Base-by-base conservation (phyloP, 1,284 basidiomycete species). In the Pseudomicrostroma phylloplanum region DNA sequence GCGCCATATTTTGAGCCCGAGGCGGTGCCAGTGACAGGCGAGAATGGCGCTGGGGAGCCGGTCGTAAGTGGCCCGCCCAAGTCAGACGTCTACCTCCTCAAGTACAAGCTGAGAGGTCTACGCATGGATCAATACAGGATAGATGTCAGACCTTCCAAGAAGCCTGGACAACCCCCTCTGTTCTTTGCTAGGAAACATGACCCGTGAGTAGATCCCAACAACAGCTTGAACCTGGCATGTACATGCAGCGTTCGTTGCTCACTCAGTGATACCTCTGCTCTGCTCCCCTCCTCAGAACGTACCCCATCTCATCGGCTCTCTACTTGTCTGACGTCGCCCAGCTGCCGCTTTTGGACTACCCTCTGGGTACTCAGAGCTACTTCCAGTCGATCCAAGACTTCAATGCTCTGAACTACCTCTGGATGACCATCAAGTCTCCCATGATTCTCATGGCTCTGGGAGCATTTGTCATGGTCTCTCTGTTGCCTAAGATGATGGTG, bases 401-500 rank as follows among this genome's bases (percentile, higher is more conserved):
- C 46, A 48, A 48, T 48, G 46, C 46, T 3, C 46, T 48, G 4
- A 48, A 48, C 46, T 48, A 48, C 46, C 46, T 48, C 46, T 48
- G 46, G 46, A n/a, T 19, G 54, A 56, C 30, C n/a, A 19, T 56
- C 54, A n/a, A n/a, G 7, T 56, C 41, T 3, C 41, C 26, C 41
- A 43, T 56, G 30, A 36, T 56, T 12, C 41, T 36, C 30, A 43
- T 56, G 17, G 26, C 41, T 17, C 41, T 56, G 19, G 54, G 26
- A 17, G 30, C 30, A 19, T 56, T n/a, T n/a, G 54, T 25, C 30
- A 46, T 56, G 54, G 54, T 56, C 26, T 56, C 54, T n/a, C 30
- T 43, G 41, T 11, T 36, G 54, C 41, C 41, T 3, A 43, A 56
- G 41, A n/a, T 56, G 26, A 56, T 25, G 19, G 26, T 56, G 54